Evolutionary conservation across 2,329 filamentous ascomycete species (phyloP), one percentile per base, ranked within the genome.

Genomic region (Colletotrichum acutatum): DNA sequence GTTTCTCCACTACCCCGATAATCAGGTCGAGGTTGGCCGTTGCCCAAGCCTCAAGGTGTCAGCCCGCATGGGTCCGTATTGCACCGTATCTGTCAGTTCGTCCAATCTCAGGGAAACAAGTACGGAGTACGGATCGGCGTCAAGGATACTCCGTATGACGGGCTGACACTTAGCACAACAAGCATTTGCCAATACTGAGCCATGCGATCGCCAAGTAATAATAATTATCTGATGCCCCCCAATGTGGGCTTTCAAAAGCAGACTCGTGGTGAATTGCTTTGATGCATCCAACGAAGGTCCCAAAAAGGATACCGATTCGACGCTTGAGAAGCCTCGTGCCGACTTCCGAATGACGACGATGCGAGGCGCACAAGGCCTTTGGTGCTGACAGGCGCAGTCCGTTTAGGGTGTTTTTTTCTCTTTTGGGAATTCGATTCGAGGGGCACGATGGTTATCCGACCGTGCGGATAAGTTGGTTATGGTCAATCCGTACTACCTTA

Each of bases 341-440:
- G 69, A 42, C 14, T 68, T 60, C 70, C 66, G 53, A 57, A 11
- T 32, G 32, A 24, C 19, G 49, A 49, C 19, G 64, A 49, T 53
- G 58, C 37, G 58, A 63, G 30, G 19, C 57, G 37, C 34, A 24
- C 26, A 58, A 34, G 59, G 16, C 63, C 53, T 37, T 32, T 53
- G 53, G 30, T 53, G 26, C 16, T n/a, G 14, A 42, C 42, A 52
- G 64, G 64, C 65, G 57, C 65, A 62, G 52, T 34, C 14, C 34
- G n/a, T n/a, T n/a, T 59, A 7, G 56, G 37, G 42, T 46, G 42
- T 46, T 49, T 68, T 65, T 71, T 74, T 9, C 76, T 63, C 5
- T 19, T 75, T 76, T 67, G 24, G 66, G 77, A 56, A 70, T 54
- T 14, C 42, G 68, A 79, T 78, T 79, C 78, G 77, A 80, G 72